Base-by-base conservation (phyloP, 768 basidiomycete species). In the Austroboletus eburneus region DNA sequence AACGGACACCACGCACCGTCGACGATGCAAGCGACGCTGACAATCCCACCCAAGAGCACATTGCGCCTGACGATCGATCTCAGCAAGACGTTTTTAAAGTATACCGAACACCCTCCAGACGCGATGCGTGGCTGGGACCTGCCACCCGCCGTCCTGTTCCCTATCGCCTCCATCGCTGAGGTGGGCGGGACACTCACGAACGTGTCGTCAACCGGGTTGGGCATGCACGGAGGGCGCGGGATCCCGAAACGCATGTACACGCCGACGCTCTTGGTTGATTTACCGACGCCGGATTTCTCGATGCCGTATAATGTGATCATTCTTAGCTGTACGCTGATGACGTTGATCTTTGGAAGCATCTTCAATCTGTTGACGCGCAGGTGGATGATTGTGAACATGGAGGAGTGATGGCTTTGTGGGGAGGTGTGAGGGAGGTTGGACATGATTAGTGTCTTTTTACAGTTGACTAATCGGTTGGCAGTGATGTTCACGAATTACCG, bases 281-380 rank as follows among this genome's bases (percentile, higher is more conserved):
- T 96, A n/a, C 87, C 95, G n/a, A 92, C 91, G 29, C 96, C 95
- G 0, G 96, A 98, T 65, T 98, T 98, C 64, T 93, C 90, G 66
- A 98, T 98, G 96, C 96, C 96, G 1, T 98, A 98, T 72, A 99
- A 98, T 69, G 95, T 98, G 39, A 97, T 98, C 67, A 97, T 97
- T 59, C 87, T 98, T 73, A 92, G 80, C 48, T 91, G 87, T 61
- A 92, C 91, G 9, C 71, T 97, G 34, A 78, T 96, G 43, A 92
- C 94, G 38, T 80, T 96, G 53, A 82, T 94, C 45, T 98, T 99
- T 67, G 96, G 95, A 47, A 89, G 82, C 57, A 68, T 95, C 38
- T 92, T 97, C 69, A 97, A 97, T 59, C 63, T 83, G 40, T 68
- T 97, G 66, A 89, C 89, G 38, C 69, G 95, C 52, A 77, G 78